These are phyloP conservation scores for Musa troglodytarum DNA, from an alignment of 176 grass and related monocot species.

Conservation along the genomic window DNA sequence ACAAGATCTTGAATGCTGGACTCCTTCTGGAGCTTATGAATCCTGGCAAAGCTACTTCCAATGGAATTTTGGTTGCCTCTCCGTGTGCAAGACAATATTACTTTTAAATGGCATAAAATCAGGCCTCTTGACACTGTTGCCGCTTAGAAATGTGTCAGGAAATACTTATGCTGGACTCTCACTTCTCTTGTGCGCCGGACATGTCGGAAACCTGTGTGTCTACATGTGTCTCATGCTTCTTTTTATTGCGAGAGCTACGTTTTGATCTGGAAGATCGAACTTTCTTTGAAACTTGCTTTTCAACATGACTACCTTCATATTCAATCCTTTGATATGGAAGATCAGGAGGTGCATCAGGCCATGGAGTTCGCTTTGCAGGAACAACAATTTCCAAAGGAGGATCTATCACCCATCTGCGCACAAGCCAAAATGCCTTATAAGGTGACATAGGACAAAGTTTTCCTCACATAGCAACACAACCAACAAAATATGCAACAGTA, in stretches of 20 bases:
- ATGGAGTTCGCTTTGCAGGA: slow-evolving; percentile 12
- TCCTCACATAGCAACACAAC: too few relatives aligned
- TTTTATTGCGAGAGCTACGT: background rate
- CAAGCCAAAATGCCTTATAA: background rate
- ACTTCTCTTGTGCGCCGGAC: background rate
- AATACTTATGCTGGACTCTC: too few relatives aligned
- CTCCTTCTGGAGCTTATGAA: too few relatives aligned
- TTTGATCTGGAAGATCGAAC: background rate
- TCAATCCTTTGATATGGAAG: background rate
- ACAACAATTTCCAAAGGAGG: slow-evolving; percentile 28
- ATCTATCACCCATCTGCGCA: slow-evolving; percentile 49
- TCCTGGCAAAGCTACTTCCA: too few relatives aligned
- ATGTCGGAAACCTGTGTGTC: background rate
- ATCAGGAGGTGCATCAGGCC: slow-evolving; percentile 16
- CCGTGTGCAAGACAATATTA: too few relatives aligned
- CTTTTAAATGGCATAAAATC: too few relatives aligned
- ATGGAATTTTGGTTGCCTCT: too few relatives aligned
- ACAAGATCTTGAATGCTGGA: too few relatives aligned
- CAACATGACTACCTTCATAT: background rate
- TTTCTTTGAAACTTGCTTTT: background rate
- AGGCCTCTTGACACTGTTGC: too few relatives aligned
- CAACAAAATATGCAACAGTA: too few relatives aligned
- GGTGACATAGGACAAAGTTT: too few relatives aligned
- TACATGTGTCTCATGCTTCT: background rate
- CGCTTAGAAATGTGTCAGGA: too few relatives aligned